Percentiles rank a stretch among this genome's conserved stretches.
phyloP scores from a whole-genome alignment of 2,329 filamentous ascomycete species.

The Pyricularia sp. region DNA sequence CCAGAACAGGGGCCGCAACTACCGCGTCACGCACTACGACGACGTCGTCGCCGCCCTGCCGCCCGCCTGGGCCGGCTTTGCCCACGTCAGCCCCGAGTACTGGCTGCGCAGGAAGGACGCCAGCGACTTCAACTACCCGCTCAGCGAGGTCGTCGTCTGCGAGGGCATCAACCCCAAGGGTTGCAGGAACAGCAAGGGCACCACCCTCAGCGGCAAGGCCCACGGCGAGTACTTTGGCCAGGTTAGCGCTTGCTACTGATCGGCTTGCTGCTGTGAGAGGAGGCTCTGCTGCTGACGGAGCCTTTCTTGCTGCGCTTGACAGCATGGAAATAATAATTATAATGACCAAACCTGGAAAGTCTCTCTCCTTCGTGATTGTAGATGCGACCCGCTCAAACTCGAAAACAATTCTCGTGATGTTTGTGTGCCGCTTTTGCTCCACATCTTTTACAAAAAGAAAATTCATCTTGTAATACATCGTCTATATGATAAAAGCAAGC shows the following conservation, averaged over 20 bases:
- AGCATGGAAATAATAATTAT: not conserved
- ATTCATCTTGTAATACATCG: not conserved
- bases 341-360: not conserved
- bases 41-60: constrained; percentile 63
- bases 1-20: constrained; percentile 40
- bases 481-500: not conserved
- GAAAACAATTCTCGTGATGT: not conserved
- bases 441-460: too few relatives aligned
- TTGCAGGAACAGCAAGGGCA: constrained; percentile 39
- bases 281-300: not conserved
- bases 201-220: constrained; percentile 28
- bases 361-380: too few relatives aligned
- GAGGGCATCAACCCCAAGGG: constrained; percentile 32
- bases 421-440: not conserved
- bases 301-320: not conserved
- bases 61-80: constrained; percentile 42
- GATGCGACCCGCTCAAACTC: not conserved
- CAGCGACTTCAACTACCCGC: constrained; percentile 24
- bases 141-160: constrained; percentile 35
- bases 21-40: constrained; percentile 55
- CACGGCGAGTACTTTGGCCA: constrained; percentile 40
- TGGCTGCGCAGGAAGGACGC: constrained; percentile 38
- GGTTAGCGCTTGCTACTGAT: constrained; percentile 28
- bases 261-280: not conserved
- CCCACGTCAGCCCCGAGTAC: constrained; percentile 64